These are phyloP conservation scores for Cladosporium sp. DNA, from an alignment of 2,329 filamentous ascomycete genomes.

Conservation along the genomic window DNA sequence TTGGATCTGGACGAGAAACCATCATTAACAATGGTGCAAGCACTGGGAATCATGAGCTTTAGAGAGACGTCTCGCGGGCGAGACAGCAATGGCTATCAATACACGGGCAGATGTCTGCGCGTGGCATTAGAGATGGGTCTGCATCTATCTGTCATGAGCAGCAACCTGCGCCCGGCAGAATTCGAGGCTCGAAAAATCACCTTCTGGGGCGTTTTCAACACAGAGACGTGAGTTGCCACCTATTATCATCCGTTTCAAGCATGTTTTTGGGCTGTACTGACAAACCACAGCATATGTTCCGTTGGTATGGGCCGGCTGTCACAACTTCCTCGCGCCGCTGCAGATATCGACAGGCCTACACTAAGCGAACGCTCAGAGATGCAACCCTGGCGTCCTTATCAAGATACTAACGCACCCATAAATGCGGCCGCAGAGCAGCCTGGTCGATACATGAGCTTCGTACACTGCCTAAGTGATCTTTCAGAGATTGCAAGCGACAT, in stretches of 20 bases:
- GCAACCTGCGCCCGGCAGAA: slow-evolving; percentile 37
- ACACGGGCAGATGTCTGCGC: slow-evolving; percentile 67
- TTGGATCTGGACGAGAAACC: slow-evolving; percentile 57
- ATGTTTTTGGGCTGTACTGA: slow-evolving; percentile 5
- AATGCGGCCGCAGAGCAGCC: slow-evolving; percentile 66
- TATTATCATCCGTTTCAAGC: not conserved
- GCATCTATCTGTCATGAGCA: slow-evolving; percentile 46
- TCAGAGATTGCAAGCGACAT: slow-evolving; percentile 71
- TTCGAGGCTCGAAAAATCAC: slow-evolving; percentile 48
- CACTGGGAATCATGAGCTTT: slow-evolving; percentile 71
- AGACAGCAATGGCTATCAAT: slow-evolving; percentile 69
- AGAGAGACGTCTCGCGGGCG: slow-evolving; percentile 65
- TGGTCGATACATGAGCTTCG: slow-evolving; percentile 47
- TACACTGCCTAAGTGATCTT: slow-evolving; percentile 61
- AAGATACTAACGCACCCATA: slow-evolving; percentile 28
- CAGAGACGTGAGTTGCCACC: slow-evolving; percentile 40
- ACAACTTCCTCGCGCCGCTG: slow-evolving; percentile 45
- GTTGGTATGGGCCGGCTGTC: slow-evolving; percentile 45
- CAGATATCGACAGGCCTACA: slow-evolving; percentile 45
- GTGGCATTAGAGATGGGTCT: slow-evolving; percentile 69
- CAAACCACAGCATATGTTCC: slow-evolving; percentile 37
- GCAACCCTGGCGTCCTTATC: slow-evolving; percentile 35
- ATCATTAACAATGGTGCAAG: slow-evolving; percentile 67
- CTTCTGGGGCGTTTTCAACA: slow-evolving; percentile 51
- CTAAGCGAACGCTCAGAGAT: slow-evolving; percentile 30